Evolutionary conservation across 2,329 filamentous ascomycete species (phyloP).

Genomic region (Cladorrhinum sp.): DNA sequence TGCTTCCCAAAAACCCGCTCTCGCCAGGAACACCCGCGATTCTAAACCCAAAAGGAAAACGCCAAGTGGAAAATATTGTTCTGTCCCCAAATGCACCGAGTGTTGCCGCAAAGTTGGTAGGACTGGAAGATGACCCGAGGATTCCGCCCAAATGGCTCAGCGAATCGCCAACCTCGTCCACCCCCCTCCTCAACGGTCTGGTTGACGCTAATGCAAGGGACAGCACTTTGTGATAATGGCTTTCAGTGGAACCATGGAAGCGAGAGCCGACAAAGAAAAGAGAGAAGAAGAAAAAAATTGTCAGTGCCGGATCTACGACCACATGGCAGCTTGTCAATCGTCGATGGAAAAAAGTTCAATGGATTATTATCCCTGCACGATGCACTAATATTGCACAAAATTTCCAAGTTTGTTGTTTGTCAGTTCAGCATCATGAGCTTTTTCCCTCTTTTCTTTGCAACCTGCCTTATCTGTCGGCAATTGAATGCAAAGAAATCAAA

Average conservation of each 20-base stretch:
- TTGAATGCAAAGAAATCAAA: too few species aligned
- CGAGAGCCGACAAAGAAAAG: conserved; percentile 1
- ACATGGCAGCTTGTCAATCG: conserved; percentile 11
- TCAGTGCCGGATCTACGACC: background rate
- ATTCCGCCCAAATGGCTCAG: conserved; percentile 5
- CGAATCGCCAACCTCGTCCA: conserved; percentile 3
- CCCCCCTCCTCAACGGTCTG: background rate
- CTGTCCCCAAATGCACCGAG: background rate
- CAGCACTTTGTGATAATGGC: conserved; percentile 2
- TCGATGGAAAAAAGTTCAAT: background rate
- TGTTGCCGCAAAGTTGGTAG: background rate
- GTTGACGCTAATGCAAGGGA: conserved; percentile 8
- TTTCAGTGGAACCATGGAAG: conserved; percentile 11
- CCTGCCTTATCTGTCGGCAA: background rate
- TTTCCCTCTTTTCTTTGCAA: background rate
- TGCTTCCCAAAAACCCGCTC: conserved; percentile 2
- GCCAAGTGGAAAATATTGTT: conserved; percentile 2
- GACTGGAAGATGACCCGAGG: conserved; percentile 4
- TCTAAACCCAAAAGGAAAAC: background rate
- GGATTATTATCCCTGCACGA: background rate
- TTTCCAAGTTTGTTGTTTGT: background rate
- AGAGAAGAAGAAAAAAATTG: background rate
- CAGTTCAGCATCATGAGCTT: background rate
- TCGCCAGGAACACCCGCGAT: conserved; percentile 2
- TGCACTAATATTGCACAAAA: background rate